phyloP scores from a whole-genome alignment of 352 stramenopile genomes.

The Globisporangium heterothallicum region DNA sequence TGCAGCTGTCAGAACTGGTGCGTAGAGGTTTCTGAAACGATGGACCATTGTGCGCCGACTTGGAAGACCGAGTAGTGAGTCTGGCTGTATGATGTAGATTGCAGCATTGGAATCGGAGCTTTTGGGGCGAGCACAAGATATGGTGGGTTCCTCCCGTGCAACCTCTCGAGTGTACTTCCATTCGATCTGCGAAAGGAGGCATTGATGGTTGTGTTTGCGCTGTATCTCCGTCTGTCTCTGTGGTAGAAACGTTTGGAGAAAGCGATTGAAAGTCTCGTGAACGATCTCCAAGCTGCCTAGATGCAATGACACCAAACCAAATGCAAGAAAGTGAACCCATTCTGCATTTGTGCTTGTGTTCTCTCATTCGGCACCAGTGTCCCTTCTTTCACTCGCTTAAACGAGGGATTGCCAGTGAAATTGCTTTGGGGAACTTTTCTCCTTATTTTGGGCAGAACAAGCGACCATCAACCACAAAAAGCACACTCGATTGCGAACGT shows the following conservation, averaged over 20 bases:
- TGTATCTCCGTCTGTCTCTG: background rate
- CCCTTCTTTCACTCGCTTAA: background rate
- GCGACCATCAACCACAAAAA: too few species aligned
- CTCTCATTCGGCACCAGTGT: too few species aligned
- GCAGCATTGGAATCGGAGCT: slow-evolving; percentile 28
- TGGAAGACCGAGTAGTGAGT: too few species aligned
- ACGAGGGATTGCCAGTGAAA: background rate
- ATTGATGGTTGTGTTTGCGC: background rate
- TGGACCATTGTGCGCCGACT: background rate
- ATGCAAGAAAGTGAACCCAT: background rate
- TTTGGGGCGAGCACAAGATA: slow-evolving; percentile 25
- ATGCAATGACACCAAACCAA: too few species aligned
- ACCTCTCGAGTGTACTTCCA: too few species aligned
- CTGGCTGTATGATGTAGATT: slow-evolving; percentile 12
- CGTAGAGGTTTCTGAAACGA: background rate
- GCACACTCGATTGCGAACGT: background rate
- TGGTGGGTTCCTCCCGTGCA: slow-evolving; percentile 21
- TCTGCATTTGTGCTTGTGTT: too few species aligned
- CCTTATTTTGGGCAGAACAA: background rate
- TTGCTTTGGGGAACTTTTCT: background rate
- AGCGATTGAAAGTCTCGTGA: slow-evolving; percentile 8
- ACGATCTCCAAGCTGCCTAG: background rate
- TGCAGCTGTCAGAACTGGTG: slow-evolving; percentile 31
- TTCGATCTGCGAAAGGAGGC: too few species aligned
- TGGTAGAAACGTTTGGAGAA: slow-evolving; percentile 6